These are phyloP conservation scores for Fabrea salina DNA, from an alignment of 169 alveolate genomes.

Conservation along the genomic window DNA sequence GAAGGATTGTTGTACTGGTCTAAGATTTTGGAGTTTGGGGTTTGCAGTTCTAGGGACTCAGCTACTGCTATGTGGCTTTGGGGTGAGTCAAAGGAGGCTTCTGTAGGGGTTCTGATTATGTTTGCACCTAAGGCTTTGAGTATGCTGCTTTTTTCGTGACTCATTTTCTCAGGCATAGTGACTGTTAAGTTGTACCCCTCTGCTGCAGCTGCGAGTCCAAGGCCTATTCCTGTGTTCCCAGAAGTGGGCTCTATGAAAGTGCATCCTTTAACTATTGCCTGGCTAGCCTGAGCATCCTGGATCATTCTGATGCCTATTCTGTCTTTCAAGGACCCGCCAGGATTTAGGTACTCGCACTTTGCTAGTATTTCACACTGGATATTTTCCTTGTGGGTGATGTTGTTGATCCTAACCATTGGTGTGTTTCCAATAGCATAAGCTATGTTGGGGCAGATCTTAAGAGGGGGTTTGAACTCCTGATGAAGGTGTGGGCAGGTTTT, in stretches of 20 bases:
- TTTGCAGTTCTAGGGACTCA: constrained; percentile 48
- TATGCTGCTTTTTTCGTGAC: constrained; percentile 79
- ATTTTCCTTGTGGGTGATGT: constrained; percentile 60
- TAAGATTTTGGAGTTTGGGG: constrained; percentile 64
- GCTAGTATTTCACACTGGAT: constrained; percentile 74
- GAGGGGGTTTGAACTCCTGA: background rate
- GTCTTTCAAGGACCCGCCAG: constrained; percentile 57
- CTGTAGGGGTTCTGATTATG: constrained; percentile 78
- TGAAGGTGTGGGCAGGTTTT: background rate
- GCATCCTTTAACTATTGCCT: constrained; percentile 65
- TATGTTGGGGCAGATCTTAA: constrained; percentile 49
- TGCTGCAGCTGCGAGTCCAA: constrained; percentile 81
- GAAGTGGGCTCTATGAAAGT: constrained; percentile 85
- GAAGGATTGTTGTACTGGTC: constrained; percentile 80
- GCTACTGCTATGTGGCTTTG: constrained; percentile 69
- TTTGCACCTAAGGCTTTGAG: constrained; percentile 82
- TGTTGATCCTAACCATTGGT: constrained; percentile 71
- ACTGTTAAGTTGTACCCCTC: constrained; percentile 77
- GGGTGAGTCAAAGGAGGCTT: constrained; percentile 67
- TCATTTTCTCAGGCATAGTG: constrained; percentile 87
- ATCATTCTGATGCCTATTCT: constrained; percentile 86
- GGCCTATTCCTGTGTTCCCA: constrained; percentile 91
- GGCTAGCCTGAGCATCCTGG: constrained; percentile 72
- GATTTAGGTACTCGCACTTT: constrained; percentile 78
- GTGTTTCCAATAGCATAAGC: constrained; percentile 82